Evolutionary conservation across 2,329 filamentous ascomycete genomes (phyloP), one percentile per base, ranked within the genome.

Genomic region (Simplicillium aogashimaense): DNA sequence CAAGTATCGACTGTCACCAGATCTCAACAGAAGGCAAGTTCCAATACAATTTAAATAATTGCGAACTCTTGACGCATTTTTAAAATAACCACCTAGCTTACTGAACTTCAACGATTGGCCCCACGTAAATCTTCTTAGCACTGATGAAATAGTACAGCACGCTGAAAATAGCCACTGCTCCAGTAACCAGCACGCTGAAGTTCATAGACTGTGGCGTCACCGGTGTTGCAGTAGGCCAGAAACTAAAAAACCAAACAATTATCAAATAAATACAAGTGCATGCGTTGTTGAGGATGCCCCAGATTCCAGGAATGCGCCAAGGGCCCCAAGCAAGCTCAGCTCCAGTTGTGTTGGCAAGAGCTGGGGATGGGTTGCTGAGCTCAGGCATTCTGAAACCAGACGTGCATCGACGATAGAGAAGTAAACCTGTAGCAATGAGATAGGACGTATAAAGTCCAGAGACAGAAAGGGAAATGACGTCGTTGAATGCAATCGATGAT

Each of bases 221-320:
- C 2, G 61, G 59, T n/a, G n/a, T n/a, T 1, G 44, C 48, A 2
- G 62, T 59, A 1, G 59, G 72, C 68, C 67, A 74, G 35, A 77
- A 71, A n/a, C 61, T 67, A 63, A 71, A 78, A 53, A 79, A 78
- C 12, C 72, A 64, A 2, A 77, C 60, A 28, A 77, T 67, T 1
- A 69, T 37, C 50, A 71, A 65, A 48, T 76, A 79, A 3, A 61
- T 39, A 47, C 69, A 72, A 1, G 73, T 66, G 36, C 74, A 71
- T 1, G 60, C 50, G 42, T 78, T 79, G 51, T 77, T 78, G n/a
- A 67, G 49, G 7, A 65, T 70, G 0, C 75, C 74, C 2, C 72
- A 49, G 1, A 61, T 48, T 3, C 72, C 72, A 0, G 67, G 68
- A 0, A 78, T 44, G 29, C 64, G 67, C 65, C 72, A 78, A 0